These are phyloP conservation scores for Verticillium nonalfalfae DNA, from an alignment of 2,329 filamentous ascomycete species.

Conservation along the genomic window DNA sequence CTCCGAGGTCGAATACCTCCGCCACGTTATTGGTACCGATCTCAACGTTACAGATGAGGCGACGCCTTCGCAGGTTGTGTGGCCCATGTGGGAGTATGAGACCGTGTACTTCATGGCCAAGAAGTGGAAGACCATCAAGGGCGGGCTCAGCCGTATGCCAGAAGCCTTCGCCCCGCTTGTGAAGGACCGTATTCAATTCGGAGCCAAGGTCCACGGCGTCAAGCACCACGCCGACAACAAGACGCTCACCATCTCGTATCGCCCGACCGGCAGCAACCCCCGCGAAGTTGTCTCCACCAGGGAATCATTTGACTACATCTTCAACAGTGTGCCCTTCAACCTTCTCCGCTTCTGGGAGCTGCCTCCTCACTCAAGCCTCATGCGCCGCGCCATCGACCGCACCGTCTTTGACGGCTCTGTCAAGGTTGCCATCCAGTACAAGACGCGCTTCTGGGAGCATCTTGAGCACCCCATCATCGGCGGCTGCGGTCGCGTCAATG, in stretches of 20 bases:
- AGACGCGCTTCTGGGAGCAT: conserved; percentile 35
- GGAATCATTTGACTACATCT: conserved; percentile 28
- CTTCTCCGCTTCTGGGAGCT: conserved; percentile 28
- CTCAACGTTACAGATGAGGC: conserved; percentile 30
- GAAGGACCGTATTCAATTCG: conserved; percentile 14
- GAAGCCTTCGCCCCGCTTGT: conserved; percentile 26
- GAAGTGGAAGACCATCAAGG: conserved; percentile 20
- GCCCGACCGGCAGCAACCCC: conserved; percentile 13
- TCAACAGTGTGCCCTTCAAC: conserved; percentile 29
- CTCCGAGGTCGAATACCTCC: conserved; percentile 22
- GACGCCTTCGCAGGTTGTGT: conserved; percentile 13
- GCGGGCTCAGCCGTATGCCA: conserved; percentile 25
- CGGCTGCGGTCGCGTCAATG: conserved; percentile 41
- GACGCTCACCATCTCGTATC: conserved; percentile 14
- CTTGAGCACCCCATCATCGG: conserved; percentile 24
- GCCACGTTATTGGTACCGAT: conserved; percentile 24
- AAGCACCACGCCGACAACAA: conserved; percentile 14
- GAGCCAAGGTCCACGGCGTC: conserved; percentile 15
- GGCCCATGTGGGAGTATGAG: conserved; percentile 24
- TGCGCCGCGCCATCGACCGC: conserved; percentile 18
- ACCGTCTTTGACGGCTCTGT: conserved; percentile 17
- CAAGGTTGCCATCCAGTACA: conserved; percentile 48
- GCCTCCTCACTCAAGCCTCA: conserved; percentile 23
- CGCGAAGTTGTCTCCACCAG: conserved; percentile 15
- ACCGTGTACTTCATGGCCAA: conserved; percentile 18